Evolutionary conservation across 176 grass and related monocot species (phyloP), one percentile per base, ranked within the genome.

Genomic region (Zea luxurians): DNA sequence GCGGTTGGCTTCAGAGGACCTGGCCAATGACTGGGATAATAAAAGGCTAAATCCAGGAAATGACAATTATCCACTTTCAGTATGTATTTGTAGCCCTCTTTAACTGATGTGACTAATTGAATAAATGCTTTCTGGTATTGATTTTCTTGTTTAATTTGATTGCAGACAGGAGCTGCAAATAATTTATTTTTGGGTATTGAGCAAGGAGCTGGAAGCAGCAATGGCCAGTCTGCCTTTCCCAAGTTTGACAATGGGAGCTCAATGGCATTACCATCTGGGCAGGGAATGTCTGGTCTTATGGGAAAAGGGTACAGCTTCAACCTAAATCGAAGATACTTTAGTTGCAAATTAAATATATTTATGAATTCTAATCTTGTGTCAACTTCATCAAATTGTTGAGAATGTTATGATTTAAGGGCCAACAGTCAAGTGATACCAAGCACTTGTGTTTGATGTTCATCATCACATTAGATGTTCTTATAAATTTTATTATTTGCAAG

Each of bases 11-110:
- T 91, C 93, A 13, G 91, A 97, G 63, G 93, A 93, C 49, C 90
- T 93, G 41, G 69, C 68, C 13, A 88, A 87, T 91, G 93, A 82
- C 15, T 97, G 91, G 90, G 93, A 93, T 89, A 91, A 82, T 72
- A 97, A 93, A 89, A 91, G 93, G 71, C 83, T 97, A 20, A 93
- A 93, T 91, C 88, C 91, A 67, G 93, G 90, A 81, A 79, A 91
- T 77, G 73, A 86, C 78, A 79, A 70, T 83, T 82, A 88, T 76
- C 83, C 68, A 17, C 76, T 91, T 79, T 82, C 82, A 52, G 88
- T 89, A 86, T 83, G 85, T 74, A 41, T 69, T 66, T 46, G 4
- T 59, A 10, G 4, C 7, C 50, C 48, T 50, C 57, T 66, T 86
- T 70, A 42, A 10, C 66, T 70, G 8, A 37, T 4, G 0, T 76